Base-by-base conservation (phyloP, 257 asterid species). In the Craterostigma plantagineum region DNA sequence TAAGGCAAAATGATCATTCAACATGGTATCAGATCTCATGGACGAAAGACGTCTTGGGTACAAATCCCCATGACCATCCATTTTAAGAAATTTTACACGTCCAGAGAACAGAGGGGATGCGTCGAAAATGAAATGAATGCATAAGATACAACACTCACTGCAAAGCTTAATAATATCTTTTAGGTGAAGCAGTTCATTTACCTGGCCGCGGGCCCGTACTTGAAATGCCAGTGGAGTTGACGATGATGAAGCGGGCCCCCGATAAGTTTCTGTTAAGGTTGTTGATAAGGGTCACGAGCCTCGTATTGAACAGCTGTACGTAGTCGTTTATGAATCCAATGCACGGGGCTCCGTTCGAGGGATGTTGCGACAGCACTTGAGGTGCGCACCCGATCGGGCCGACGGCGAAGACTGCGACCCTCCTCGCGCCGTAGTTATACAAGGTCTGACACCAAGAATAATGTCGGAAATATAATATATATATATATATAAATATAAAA, bases 371-470 rank as follows among this genome's bases (percentile, higher is more conserved):
- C 37, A 51, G 6, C 4, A 18, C 37, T 1, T 33, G 50, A 4
- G 74, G 76, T 18, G 17, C 0, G 38, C 70, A 68, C 12, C 78
- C 80, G 1, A 68, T 3, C 6, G 2, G 11, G 1, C 60, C 60
- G 8, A 65, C 18, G 17, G 65, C 77, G 50, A 53, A 61, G 1
- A 77, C 18, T 1, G 56, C 71, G 10, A 72, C 18, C 54, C 62
- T 73, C 42, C 84, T 70, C 42, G 84, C 78, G 46, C 83, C 84
- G 8, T 10, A 46, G 1, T 10, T 11, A 47, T 73, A 67, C 42
- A 73, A 36, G 2, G 1, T 50, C 83, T 76, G 43, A 18, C n/a
- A 46, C 7, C 11, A 7, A 10, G n/a, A 30, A 7, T 1, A 14
- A 11, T 34, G 11, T 34, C 11, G 37, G 37, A 11, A 6, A 6